Conservation (phyloP, 495 filamentous ascomycete species). For the Poronia punctata region DNA sequence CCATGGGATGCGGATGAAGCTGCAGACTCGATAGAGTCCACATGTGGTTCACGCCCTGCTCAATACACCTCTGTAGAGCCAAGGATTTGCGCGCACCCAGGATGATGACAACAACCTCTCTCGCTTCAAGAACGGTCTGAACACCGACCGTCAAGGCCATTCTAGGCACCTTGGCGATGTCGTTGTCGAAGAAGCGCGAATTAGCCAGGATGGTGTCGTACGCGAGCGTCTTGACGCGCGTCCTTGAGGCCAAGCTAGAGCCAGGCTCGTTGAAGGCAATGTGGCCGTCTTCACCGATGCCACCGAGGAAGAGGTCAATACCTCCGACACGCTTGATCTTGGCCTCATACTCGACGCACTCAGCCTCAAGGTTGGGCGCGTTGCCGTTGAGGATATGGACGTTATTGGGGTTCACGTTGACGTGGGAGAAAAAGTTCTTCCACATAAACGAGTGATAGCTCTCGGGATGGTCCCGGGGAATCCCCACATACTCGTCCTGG, state of each 20-base stretch:
- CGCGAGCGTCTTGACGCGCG: constrained; percentile 77
- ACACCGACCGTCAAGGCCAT: constrained; percentile 85
- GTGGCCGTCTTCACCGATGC: constrained; percentile 80
- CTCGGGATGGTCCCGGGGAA: constrained; percentile 74
- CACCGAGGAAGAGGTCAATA: constrained; percentile 80
- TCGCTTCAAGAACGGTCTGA: constrained; percentile 75
- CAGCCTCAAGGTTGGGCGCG: constrained; percentile 64
- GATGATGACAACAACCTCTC: constrained; percentile 77
- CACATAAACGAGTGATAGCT: constrained; percentile 90
- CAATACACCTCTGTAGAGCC: constrained; percentile 74
- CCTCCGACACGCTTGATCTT: constrained; percentile 69
- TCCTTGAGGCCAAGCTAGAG: constrained; percentile 68
- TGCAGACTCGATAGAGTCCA: constrained; percentile 80
- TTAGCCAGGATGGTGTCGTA: constrained; percentile 85
- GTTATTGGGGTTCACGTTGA: constrained; percentile 71
- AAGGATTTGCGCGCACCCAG: constrained; percentile 74
- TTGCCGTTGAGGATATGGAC: constrained; percentile 85
- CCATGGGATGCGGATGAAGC: constrained; percentile 69
- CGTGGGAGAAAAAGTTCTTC: constrained; percentile 82
- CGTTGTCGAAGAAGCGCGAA: constrained; percentile 72
- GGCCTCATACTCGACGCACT: constrained; percentile 72
- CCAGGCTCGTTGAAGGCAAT: constrained; percentile 90
- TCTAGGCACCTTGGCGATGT: constrained; percentile 64
- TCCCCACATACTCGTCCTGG: constrained; percentile 80
- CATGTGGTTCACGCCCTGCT: constrained; percentile 82